Conservation (phyloP, 1,284 basidiomycete genomes). For the Melampsora americana region DNA sequence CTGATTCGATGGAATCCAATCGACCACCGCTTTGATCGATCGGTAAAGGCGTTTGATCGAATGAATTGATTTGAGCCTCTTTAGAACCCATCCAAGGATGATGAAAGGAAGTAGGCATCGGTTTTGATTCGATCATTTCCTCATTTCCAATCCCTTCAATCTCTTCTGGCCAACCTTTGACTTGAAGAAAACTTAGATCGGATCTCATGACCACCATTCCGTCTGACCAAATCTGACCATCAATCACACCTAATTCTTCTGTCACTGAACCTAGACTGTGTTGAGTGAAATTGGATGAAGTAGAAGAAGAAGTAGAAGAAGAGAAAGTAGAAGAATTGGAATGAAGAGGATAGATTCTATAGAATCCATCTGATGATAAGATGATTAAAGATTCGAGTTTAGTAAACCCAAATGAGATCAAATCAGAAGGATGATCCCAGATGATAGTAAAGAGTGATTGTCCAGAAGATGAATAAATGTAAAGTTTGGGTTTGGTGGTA, state of each 20-base stretch:
- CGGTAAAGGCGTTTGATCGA: constrained; percentile 17
- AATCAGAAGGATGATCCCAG: constrained; percentile 51
- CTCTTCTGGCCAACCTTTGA: constrained; percentile 42
- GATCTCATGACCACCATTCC: constrained; percentile 83
- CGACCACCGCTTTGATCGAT: constrained; percentile 35
- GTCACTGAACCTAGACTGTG: constrained; percentile 80
- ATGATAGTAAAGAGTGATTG: constrained; percentile 17
- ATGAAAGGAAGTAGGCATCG: not conserved
- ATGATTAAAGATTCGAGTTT: constrained; percentile 73
- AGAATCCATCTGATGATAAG: constrained; percentile 85
- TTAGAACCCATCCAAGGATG: constrained; percentile 7
- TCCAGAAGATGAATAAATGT: constrained; percentile 33
- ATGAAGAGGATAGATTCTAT: constrained; percentile 78
- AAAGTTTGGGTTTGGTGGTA: constrained; percentile 19
- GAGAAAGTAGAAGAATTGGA: constrained; percentile 48
- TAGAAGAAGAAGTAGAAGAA: constrained; percentile 45
- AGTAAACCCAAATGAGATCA: constrained; percentile 79
- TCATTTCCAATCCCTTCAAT: not conserved
- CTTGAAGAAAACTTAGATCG: constrained; percentile 70
- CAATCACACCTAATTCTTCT: constrained; percentile 72
- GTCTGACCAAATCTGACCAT: constrained; percentile 77
- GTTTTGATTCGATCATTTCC: not conserved
- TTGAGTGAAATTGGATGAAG: constrained; percentile 78
- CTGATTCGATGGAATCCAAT: constrained; percentile 43
- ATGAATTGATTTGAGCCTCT: not conserved